A percentile compares a stretch with the other conserved stretches of the same genome.
phyloP scores from a whole-genome alignment of 306 rosid species.

The Pterocarpus macrocarpus region DNA sequence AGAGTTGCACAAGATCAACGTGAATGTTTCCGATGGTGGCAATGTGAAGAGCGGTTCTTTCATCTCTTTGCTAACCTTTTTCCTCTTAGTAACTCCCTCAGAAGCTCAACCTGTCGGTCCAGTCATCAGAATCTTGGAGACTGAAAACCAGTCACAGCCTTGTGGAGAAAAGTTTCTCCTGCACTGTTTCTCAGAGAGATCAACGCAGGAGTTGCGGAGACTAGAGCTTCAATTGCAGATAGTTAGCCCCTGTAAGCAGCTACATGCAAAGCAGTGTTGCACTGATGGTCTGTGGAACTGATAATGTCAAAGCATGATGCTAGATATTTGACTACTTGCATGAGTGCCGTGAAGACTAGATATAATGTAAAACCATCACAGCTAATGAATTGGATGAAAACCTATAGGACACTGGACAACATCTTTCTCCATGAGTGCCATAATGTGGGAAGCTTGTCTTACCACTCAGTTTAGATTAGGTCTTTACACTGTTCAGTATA shows the following conservation, averaged over 20 bases:
- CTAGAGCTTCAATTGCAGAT: constrained; percentile 73
- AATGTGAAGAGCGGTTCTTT: constrained; percentile 78
- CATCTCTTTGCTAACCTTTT: constrained; percentile 62
- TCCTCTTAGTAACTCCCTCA: constrained; percentile 63
- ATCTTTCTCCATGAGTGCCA: neutral
- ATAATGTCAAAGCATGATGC: constrained; percentile 61
- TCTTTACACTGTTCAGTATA: no score
- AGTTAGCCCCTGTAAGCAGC: constrained; percentile 83
- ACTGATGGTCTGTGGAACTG: constrained; percentile 71
- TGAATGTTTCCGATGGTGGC: constrained; percentile 79
- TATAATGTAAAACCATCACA: constrained; percentile 15
- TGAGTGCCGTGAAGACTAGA: constrained; percentile 15
- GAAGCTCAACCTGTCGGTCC: constrained; percentile 75
- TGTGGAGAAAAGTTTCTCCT: constrained; percentile 85
- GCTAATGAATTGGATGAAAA: neutral
- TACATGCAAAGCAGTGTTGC: constrained; percentile 78
- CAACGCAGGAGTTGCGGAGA: constrained; percentile 63
- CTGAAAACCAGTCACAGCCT: constrained; percentile 84
- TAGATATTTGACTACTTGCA: constrained; percentile 75
- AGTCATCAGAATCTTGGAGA: constrained; percentile 69
- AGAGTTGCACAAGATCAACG: constrained; percentile 76
- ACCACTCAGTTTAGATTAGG: neutral
- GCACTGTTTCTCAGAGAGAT: constrained; percentile 56
- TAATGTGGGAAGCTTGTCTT: neutral
- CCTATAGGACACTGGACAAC: no score